Percentiles rank a stretch among this genome's conserved stretches.
Conservation (phyloP, 768 basidiomycete species). For the Agrocybe pediades region DNA sequence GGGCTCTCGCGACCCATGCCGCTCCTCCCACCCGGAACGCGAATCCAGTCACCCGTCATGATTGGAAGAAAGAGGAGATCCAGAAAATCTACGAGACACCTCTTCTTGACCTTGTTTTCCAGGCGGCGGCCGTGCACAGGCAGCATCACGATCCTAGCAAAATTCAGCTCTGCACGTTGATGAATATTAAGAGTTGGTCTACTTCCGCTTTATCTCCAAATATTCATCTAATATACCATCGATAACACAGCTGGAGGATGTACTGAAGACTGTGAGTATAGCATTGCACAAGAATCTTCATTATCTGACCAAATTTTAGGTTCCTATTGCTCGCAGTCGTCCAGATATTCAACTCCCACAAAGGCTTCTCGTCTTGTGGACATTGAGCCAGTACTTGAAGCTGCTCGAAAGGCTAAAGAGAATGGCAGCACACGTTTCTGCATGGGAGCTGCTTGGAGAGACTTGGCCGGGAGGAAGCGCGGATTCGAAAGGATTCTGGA, state of each 20-base stretch:
- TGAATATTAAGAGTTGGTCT: slow-evolving; percentile 95
- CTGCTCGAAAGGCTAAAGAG: slow-evolving; percentile 90
- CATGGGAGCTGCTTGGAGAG: slow-evolving; percentile 99
- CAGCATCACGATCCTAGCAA: slow-evolving; percentile 85
- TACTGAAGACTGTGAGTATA: slow-evolving; percentile 83
- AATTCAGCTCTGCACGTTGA: slow-evolving; percentile 94
- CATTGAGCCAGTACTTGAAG: slow-evolving; percentile 89
- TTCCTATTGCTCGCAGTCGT: slow-evolving; percentile 98
- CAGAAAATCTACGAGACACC: slow-evolving; percentile 85
- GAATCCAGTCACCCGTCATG: slow-evolving; percentile 44
- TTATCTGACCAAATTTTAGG: slow-evolving; percentile 42
- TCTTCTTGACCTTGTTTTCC: slow-evolving; percentile 86
- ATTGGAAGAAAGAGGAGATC: slow-evolving; percentile 82
- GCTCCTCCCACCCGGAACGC: slow-evolving; percentile 26
- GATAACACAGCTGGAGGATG: slow-evolving; percentile 81
- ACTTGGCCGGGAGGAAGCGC: slow-evolving; percentile 87
- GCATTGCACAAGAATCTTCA: not conserved
- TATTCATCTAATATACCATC: slow-evolving; percentile 11
- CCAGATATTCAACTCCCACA: slow-evolving; percentile 87
- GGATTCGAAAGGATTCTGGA: slow-evolving; percentile 91
- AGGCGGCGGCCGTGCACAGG: slow-evolving; percentile 82
- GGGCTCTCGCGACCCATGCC: slow-evolving; percentile 68
- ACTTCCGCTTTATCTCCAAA: slow-evolving; percentile 25
- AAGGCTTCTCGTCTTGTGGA: slow-evolving; percentile 87
- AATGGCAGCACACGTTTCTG: slow-evolving; percentile 98